phyloP scores from a whole-genome alignment of 1,284 basidiomycete genomes.

The Stygiomarasmius scandens region DNA sequence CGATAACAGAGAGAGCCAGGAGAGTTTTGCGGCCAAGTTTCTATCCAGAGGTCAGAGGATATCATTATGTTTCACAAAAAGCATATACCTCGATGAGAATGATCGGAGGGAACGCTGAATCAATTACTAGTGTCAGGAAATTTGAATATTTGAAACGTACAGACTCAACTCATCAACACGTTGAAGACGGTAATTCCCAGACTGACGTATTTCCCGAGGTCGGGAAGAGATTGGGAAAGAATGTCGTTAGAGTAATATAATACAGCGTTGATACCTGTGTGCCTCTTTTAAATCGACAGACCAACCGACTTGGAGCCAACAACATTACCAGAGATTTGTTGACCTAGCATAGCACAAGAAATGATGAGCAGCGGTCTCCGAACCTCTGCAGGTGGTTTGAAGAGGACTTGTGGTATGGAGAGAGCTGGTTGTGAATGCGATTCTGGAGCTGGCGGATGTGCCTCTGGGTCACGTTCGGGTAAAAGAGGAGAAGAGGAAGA shows the following conservation, averaged over 20 bases:
- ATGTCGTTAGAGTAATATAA: slow-evolving; percentile 91
- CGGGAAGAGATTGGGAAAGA: slow-evolving; percentile 75
- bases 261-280: slow-evolving; percentile 55
- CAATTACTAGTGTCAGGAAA: background rate
- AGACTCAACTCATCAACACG: slow-evolving; percentile 48
- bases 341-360: slow-evolving; percentile 73
- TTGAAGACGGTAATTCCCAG: slow-evolving; percentile 83
- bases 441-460: slow-evolving; percentile 18
- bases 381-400: slow-evolving; percentile 50
- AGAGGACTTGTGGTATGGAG: slow-evolving; percentile 57
- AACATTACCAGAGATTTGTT: slow-evolving; percentile 83
- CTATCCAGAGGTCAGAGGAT: slow-evolving; percentile 34
- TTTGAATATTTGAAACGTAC: background rate
- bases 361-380: slow-evolving; percentile 72
- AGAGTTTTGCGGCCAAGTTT: slow-evolving; percentile 66
- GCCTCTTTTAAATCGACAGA: slow-evolving; percentile 10
- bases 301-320: no score
- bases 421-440: slow-evolving; percentile 35
- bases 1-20: slow-evolving; percentile 57
- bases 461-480: slow-evolving; percentile 40
- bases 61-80: background rate
- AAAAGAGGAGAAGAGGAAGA: slow-evolving; percentile 42
- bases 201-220: slow-evolving; percentile 77
- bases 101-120: slow-evolving; percentile 63
- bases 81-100: slow-evolving; percentile 77